Evolutionary conservation across 345 rosid species (phyloP).

Genomic region (Zanthoxylum bungeanum): DNA sequence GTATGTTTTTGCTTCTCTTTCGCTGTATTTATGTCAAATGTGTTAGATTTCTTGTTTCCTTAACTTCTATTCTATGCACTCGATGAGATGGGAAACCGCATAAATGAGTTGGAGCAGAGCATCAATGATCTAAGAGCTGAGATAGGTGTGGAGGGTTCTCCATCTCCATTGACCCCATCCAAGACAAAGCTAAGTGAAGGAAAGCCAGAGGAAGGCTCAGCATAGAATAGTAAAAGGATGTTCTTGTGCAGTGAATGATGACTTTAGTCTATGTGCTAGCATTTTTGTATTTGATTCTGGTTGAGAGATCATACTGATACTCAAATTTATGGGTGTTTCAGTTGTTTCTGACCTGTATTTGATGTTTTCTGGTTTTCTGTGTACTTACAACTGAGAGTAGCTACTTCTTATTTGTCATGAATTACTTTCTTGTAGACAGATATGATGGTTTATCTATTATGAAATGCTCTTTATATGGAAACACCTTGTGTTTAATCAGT

Average conservation of each 20-base stretch:
- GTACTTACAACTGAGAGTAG: neutral
- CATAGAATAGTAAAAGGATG: conserved; percentile 22
- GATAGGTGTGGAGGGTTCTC: conserved; percentile 74
- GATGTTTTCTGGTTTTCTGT: neutral
- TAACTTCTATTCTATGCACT: conserved; percentile 57
- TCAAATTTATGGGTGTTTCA: neutral
- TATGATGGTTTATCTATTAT: neutral
- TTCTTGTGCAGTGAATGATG: conserved; percentile 2
- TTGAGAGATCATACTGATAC: conserved; percentile 8
- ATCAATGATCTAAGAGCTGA: conserved; percentile 55
- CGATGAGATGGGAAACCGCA: conserved; percentile 75
- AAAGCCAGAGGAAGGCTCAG: conserved; percentile 42
- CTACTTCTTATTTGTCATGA: neutral
- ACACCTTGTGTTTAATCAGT: neutral
- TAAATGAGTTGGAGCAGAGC: conserved; percentile 72
- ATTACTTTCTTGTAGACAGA: neutral
- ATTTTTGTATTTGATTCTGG: neutral
- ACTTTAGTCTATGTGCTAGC: neutral
- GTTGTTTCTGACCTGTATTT: neutral
- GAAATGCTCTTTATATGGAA: neutral
- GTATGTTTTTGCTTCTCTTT: conserved; percentile 11
- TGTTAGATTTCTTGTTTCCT: conserved; percentile 24
- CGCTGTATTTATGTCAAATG: neutral
- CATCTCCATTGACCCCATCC: conserved; percentile 45
- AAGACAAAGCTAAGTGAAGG: conserved; percentile 38